phyloP scores from a whole-genome alignment of 768 basidiomycete genomes.

The Coprinopsis cinerea region DNA sequence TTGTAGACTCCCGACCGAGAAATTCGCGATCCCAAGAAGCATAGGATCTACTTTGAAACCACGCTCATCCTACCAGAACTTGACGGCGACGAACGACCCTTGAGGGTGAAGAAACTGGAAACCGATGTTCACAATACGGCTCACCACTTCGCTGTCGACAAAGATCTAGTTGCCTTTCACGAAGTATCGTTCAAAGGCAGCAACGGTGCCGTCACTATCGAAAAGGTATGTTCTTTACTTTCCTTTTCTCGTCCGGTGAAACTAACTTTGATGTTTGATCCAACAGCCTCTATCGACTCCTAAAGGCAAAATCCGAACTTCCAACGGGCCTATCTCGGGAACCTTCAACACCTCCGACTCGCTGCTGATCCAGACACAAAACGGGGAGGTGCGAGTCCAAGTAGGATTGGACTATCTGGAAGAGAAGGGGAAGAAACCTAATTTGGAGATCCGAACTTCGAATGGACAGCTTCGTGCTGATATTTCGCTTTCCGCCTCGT shows the following conservation, averaged over 20 bases:
- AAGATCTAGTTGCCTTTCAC: conserved; percentile 32
- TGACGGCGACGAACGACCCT: conserved; percentile 8
- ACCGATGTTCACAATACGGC: conserved; percentile 37
- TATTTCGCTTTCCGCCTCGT: background rate
- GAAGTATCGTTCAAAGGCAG: conserved; percentile 28
- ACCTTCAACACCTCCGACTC: conserved; percentile 30
- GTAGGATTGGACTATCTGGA: conserved; percentile 33
- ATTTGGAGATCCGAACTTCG: background rate
- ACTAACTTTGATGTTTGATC: background rate
- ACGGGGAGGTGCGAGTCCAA: conserved; percentile 32
- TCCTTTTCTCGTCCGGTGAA: background rate
- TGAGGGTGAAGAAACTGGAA: conserved; percentile 36
- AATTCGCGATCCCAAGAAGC: too few species aligned
- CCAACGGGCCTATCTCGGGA: conserved; percentile 44
- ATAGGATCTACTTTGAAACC: conserved; percentile 13
- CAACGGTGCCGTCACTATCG: conserved; percentile 27
- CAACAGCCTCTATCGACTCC: conserved; percentile 26
- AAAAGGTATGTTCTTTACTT: conserved; percentile 26
- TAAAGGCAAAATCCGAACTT: conserved; percentile 24
- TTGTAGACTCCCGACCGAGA: too few species aligned
- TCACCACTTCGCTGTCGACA: conserved; percentile 33
- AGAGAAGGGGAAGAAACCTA: background rate
- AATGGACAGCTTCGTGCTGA: conserved; percentile 2
- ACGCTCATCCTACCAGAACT: conserved; percentile 9
- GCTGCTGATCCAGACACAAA: conserved; percentile 31